phyloP scores from a whole-genome alignment of 768 basidiomycete species.

The Rhodotorula babjevae region DNA sequence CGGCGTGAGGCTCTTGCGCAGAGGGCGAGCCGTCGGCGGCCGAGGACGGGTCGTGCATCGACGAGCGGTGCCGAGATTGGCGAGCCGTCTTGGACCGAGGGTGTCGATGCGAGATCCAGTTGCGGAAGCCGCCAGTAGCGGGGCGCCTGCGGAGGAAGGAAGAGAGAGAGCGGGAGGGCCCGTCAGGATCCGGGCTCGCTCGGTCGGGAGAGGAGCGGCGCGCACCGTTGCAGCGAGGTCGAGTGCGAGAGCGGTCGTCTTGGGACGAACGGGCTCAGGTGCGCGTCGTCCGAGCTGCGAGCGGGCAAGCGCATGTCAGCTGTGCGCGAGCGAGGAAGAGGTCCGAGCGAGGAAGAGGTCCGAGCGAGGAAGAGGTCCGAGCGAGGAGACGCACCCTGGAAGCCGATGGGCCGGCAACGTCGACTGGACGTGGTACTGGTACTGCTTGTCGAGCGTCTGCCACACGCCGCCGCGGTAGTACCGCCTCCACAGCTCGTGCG shows the following conservation, averaged over 20 bases:
- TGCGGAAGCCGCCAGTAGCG: background rate
- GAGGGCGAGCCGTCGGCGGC: no score
- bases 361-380: background rate
- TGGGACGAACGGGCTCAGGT: background rate
- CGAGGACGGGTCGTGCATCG: background rate
- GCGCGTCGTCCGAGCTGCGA: background rate
- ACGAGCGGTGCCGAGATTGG: background rate
- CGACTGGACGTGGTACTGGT: background rate
- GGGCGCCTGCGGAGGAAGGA: background rate
- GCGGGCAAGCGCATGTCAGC: background rate
- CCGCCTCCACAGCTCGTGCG: constrained; percentile 66
- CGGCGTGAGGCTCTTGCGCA: background rate
- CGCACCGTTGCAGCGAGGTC: background rate
- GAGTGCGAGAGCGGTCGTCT: background rate
- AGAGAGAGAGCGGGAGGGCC: no score
- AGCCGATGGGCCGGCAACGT: background rate
- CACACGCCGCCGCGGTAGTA: constrained; percentile 81
- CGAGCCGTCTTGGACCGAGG: background rate
- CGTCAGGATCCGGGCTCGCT: no score
- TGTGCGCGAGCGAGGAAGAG: background rate
- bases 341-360: background rate
- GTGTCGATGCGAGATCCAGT: background rate
- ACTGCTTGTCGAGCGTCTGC: constrained; percentile 18
- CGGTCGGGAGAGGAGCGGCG: no score
- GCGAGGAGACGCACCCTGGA: background rate